Base-by-base conservation (phyloP, 2,329 filamentous ascomycete species). In the Venturia aucupariae region DNA sequence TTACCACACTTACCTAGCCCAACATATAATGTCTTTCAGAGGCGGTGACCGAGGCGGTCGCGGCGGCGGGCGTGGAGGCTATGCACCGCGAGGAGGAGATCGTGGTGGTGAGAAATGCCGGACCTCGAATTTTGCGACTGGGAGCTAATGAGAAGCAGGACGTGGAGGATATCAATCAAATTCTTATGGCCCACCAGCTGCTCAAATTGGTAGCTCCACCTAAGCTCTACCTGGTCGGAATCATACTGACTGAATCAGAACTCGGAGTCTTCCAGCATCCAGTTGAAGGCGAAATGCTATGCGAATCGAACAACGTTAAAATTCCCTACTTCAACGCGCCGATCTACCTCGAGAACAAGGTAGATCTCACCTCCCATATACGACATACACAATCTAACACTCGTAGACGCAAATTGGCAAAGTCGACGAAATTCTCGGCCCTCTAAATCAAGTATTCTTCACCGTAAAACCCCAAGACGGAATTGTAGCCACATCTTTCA, bases 291-390 rank as follows among this genome's bases (percentile, higher is more conserved):
- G 94, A 99, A 79, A 94, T 99, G 84, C 89, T 99, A 71, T 97
- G 93, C 89, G 88, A 92, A 78, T 95, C 90, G 70, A 88, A 89
- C 78, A 97, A 97, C 82, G 82, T 89, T 72, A 97, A 97, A 81
- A 89, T 99, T 68, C 94, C 94, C 67, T 96, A 96, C 82, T 99
- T 99, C 88, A 97, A 97, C 82, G 94, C 94, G 67, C 92, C 92
- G 70, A 96, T 99, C 77, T 99, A 94, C 81, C 88, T 97, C 72
- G 93, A 97, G 84, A 99, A 97, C 83, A 99, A 97, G 84, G 89
- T 88, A 74, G 54, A 65, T 51, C 61, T 67, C 38, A 71, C 27
- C 61, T 44, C 51, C 11, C 39, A 8, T 22, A 22, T n/a, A 46
- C 13, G 44, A 32, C 39, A 59, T 35, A 6, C 32, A 24, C 46